These are phyloP conservation scores for Eragrostis nindensis DNA, from an alignment of 176 grass and related monocot genomes.

Conservation along the genomic window DNA sequence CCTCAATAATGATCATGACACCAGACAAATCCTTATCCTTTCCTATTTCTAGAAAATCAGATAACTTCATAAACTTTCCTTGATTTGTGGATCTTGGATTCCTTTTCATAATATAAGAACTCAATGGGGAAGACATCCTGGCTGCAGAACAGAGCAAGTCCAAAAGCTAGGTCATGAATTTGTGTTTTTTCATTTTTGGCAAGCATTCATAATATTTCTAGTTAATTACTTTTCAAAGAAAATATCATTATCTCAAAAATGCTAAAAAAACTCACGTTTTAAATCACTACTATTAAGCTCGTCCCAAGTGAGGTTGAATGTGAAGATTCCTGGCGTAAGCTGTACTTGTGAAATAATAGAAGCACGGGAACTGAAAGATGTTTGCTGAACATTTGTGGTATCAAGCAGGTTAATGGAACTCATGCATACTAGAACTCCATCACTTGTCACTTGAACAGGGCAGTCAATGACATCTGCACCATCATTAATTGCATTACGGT, in stretches of 20 bases:
- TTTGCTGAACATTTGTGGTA: constrained; percentile 55
- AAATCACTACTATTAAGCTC: constrained; percentile 53
- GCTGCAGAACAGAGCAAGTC: constrained; percentile 46
- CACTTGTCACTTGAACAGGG: constrained; percentile 70
- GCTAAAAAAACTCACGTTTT: constrained; percentile 59
- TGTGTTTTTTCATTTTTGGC: too few relatives aligned
- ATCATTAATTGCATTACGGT: constrained; percentile 58
- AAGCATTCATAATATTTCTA: too few relatives aligned
- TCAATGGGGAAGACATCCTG: constrained; percentile 63
- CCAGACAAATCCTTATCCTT: constrained; percentile 68
- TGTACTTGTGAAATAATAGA: constrained; percentile 46
- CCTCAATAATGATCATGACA: constrained; percentile 74
- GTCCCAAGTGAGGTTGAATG: constrained; percentile 83
- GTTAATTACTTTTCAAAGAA: background rate
- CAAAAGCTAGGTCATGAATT: constrained; percentile 11
- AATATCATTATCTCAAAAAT: too few relatives aligned
- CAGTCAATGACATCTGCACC: constrained; percentile 94
- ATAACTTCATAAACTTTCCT: constrained; percentile 68
- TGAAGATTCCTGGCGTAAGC: constrained; percentile 53
- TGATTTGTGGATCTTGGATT: constrained; percentile 62
- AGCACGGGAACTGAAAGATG: constrained; percentile 39
- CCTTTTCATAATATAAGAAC: constrained; percentile 20
- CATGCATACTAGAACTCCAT: constrained; percentile 80
- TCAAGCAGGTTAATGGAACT: constrained; percentile 64
- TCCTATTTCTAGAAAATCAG: constrained; percentile 67